Evolutionary conservation across 176 grass and related monocot genomes (phyloP).

Genomic region (Saccharum officinarum): DNA sequence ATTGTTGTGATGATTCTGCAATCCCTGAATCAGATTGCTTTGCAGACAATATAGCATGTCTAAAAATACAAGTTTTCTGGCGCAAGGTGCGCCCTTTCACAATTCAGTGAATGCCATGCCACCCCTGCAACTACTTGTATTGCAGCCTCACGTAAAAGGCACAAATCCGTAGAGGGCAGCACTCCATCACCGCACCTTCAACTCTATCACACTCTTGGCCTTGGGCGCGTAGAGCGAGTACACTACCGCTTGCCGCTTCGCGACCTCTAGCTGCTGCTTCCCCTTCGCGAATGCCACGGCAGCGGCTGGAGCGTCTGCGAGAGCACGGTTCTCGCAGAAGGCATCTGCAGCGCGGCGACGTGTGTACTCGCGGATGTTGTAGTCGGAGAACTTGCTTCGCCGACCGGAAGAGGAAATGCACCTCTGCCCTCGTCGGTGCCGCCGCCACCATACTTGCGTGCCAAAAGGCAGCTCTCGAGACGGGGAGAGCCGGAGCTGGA

Average conservation of each 20-base stretch:
- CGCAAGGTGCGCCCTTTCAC: no score
- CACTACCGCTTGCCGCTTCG: slow-evolving; percentile 66
- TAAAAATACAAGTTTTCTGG: no score
- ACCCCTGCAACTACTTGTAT: no score
- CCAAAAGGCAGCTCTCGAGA: no score
- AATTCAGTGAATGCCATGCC: no score
- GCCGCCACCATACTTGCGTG: no score
- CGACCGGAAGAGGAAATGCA: slow-evolving; percentile 65
- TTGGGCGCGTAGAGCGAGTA: slow-evolving; percentile 82
- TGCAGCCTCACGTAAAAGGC: no score
- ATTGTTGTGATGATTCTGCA: no score
- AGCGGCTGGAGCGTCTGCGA: slow-evolving; percentile 44
- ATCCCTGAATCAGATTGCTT: no score
- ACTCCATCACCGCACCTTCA: slow-evolving; percentile 44
- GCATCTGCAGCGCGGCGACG: slow-evolving; percentile 53
- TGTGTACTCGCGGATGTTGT: slow-evolving; percentile 89
- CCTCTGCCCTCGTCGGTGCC: slow-evolving; percentile 44
- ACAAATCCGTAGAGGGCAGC: background rate
- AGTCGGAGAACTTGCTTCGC: slow-evolving; percentile 67
- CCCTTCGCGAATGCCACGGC: slow-evolving; percentile 61
- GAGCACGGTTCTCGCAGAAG: slow-evolving; percentile 64
- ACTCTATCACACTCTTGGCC: slow-evolving; percentile 77
- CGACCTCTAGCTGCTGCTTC: slow-evolving; percentile 71
- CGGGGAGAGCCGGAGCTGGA: no score
- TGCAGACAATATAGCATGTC: no score